These are phyloP conservation scores for Metschnikowia rubicola DNA, from an alignment of 805 yeast genomes.

Conservation along the genomic window DNA sequence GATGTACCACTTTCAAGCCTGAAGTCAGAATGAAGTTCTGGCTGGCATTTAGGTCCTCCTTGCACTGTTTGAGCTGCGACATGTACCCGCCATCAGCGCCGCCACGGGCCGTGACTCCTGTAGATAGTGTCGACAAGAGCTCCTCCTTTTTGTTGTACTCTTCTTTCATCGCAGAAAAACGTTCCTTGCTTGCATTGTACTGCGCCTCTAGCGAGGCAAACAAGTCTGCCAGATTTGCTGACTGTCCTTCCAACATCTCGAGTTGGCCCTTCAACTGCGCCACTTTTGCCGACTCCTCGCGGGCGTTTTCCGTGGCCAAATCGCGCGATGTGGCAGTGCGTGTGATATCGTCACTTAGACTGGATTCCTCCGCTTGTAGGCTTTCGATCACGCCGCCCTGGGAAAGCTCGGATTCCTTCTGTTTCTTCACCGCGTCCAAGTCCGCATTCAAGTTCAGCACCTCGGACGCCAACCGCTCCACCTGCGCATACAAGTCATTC, in stretches of 20 bases:
- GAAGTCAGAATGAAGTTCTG: conserved; percentile 57
- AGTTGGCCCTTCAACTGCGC: conserved; percentile 25
- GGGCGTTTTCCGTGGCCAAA: conserved; percentile 52
- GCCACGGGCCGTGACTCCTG: conserved; percentile 87
- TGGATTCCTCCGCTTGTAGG: conserved; percentile 56
- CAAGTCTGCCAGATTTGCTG: conserved; percentile 33
- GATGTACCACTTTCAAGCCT: conserved; percentile 54
- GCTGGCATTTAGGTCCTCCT: conserved; percentile 50
- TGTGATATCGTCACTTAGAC: conserved; percentile 59
- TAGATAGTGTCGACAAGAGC: conserved; percentile 71
- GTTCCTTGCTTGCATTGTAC: conserved; percentile 42
- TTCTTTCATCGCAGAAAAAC: conserved; percentile 44
- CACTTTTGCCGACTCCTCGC: conserved; percentile 35
- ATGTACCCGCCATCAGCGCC: conserved; percentile 71
- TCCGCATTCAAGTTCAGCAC: conserved; percentile 59
- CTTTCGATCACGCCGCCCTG: conserved; percentile 60
- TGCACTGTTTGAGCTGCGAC: conserved; percentile 64
- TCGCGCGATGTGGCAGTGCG: conserved; percentile 63
- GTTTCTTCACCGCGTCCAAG: conserved; percentile 47
- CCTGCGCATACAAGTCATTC: conserved; percentile 38
- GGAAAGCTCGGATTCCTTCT: conserved; percentile 54
- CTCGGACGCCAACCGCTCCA: conserved; percentile 51
- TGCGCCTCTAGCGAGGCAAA: conserved; percentile 43
- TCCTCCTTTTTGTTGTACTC: conserved; percentile 65
- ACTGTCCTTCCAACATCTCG: conserved; percentile 31